Conservation (phyloP, 2,329 filamentous ascomycete species). For the Zymoseptoria crescenta region DNA sequence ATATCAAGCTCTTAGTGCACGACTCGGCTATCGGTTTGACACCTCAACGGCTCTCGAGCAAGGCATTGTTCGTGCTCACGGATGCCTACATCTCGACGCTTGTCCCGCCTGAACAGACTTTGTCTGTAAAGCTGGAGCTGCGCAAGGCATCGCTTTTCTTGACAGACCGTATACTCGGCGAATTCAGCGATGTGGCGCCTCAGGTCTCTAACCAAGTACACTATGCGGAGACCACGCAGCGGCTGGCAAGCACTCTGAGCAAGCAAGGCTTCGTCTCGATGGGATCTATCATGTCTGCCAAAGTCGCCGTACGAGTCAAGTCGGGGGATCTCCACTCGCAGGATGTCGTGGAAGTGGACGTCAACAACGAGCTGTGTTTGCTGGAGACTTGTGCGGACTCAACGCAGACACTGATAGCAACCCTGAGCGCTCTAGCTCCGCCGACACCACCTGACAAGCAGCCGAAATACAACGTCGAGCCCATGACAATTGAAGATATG, state of each 20-base stretch:
- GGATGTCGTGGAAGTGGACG: conserved; percentile 67
- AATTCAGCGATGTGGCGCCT: conserved; percentile 26
- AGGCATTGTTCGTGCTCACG: conserved; percentile 68
- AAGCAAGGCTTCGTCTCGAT: conserved; percentile 74
- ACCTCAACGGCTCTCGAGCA: conserved; percentile 66
- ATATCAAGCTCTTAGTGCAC: conserved; percentile 65
- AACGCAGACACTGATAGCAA: conserved; percentile 77
- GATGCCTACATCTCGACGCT: conserved; percentile 65
- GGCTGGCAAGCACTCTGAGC: conserved; percentile 41
- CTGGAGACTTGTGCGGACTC: conserved; percentile 96
- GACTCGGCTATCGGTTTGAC: conserved; percentile 82
- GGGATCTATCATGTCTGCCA: conserved; percentile 77
- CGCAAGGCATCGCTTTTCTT: conserved; percentile 76
- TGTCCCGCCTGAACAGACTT: conserved; percentile 57
- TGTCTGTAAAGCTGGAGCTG: conserved; percentile 59
- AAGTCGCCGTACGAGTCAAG: conserved; percentile 55
- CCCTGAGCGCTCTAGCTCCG: conserved; percentile 72
- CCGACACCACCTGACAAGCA: conserved; percentile 75
- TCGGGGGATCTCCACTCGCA: conserved; percentile 51
- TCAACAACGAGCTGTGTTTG: conserved; percentile 79
- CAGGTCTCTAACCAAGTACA: conserved; percentile 3
- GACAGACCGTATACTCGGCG: conserved; percentile 60
- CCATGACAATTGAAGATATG: conserved; percentile 80
- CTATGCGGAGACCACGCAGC: conserved; percentile 16
- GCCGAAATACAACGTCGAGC: conserved; percentile 77